Conservation (phyloP, 1,139 yeast genomes). For the Chernovozyma aurita region DNA sequence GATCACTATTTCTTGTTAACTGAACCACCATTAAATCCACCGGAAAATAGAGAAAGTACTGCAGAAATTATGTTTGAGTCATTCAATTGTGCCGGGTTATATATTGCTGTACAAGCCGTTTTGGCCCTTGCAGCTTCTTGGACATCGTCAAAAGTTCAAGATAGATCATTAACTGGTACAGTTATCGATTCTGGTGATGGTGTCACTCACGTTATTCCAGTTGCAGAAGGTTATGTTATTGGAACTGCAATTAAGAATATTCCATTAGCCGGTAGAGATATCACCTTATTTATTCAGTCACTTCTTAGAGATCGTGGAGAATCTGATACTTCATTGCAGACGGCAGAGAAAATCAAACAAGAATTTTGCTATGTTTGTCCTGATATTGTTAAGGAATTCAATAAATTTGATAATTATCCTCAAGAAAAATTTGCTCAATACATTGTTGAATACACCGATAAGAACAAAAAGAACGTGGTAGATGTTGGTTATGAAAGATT, state of each 20-base stretch:
- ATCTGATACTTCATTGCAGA: slow-evolving; percentile 84
- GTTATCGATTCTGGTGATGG: slow-evolving; percentile 98
- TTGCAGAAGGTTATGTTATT: slow-evolving; percentile 97
- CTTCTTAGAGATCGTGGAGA: slow-evolving; percentile 96
- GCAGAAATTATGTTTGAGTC: slow-evolving; percentile 99
- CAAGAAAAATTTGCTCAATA: slow-evolving; percentile 87
- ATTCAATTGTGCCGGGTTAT: slow-evolving; percentile 96
- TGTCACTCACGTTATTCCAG: slow-evolving; percentile 98
- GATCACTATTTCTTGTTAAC: slow-evolving; percentile 93
- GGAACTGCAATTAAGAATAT: slow-evolving; percentile 96
- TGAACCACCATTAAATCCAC: slow-evolving; percentile 98
- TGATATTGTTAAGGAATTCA: slow-evolving; percentile 93
- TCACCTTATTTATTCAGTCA: slow-evolving; percentile 88
- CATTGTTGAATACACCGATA: slow-evolving; percentile 74
- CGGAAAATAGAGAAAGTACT: slow-evolving; percentile 96
- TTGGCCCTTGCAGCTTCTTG: slow-evolving; percentile 97
- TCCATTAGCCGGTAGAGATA: slow-evolving; percentile 98
- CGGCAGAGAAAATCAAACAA: slow-evolving; percentile 95
- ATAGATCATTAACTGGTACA: slow-evolving; percentile 94
- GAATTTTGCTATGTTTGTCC: slow-evolving; percentile 97
- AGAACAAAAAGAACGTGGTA: slow-evolving; percentile 61
- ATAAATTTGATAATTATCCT: slow-evolving; percentile 89
- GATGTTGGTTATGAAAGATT: slow-evolving; percentile 98
- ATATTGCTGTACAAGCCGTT: slow-evolving; percentile 98
- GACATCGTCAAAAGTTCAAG: slow-evolving; percentile 95